These are phyloP conservation scores for Pseudogymnoascus sp. DNA, from an alignment of 2,329 filamentous ascomycete species.

Conservation along the genomic window DNA sequence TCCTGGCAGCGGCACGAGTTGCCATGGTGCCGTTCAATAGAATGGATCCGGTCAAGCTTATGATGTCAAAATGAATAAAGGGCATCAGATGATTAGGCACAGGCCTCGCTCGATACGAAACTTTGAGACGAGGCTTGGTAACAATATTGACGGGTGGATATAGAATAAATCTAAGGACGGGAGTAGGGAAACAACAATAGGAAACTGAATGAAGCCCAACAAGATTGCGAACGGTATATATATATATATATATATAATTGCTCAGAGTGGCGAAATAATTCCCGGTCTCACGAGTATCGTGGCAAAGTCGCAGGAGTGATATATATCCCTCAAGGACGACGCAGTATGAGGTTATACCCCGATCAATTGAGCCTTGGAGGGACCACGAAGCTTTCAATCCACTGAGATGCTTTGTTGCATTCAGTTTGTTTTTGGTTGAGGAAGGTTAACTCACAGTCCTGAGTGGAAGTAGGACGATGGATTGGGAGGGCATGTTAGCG, in stretches of 20 bases:
- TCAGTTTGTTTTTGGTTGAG: not conserved
- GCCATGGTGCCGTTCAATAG: slow-evolving; percentile 10
- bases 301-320: not conserved
- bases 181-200: not conserved
- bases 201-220: too few relatives aligned
- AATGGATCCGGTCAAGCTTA: not conserved
- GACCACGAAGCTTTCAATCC: not conserved
- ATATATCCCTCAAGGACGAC: not conserved
- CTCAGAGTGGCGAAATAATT: not conserved
- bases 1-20: slow-evolving; percentile 14
- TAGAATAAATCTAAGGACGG: not conserved
- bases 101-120: not conserved
- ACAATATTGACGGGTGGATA: not conserved
- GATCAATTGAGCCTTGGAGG: not conserved
- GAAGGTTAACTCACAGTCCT: not conserved
- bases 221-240: not conserved
- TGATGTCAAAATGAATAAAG: not conserved
- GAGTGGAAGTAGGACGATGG: not conserved
- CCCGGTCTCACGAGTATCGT: not conserved
- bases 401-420: not conserved
- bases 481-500: not conserved
- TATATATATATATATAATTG: not conserved
- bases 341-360: not conserved
- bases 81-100: not conserved
- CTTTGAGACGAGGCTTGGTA: not conserved